These are phyloP conservation scores for Balamuthia mandrillaris DNA, from an alignment of 208 protist species.

Conservation along the genomic window DNA sequence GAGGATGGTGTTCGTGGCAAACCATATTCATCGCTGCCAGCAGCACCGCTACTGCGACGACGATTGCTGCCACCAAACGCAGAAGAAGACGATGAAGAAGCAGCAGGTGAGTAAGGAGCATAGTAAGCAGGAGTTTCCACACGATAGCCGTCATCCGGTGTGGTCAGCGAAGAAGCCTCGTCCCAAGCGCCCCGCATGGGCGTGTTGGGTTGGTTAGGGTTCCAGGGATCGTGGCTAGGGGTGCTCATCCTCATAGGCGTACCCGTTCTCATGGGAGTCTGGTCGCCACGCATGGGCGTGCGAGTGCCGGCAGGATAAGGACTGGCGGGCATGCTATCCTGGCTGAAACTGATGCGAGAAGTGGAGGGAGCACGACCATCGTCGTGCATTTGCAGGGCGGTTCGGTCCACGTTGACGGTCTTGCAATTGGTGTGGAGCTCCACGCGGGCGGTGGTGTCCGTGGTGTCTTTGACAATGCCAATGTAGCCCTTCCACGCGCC, in stretches of 20 bases:
- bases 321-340: neutral
- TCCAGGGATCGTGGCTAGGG: neutral
- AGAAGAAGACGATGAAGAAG: neutral
- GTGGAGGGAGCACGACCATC: neutral
- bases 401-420: slow-evolving; percentile 36
- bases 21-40: neutral
- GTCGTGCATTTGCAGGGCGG: neutral
- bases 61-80: neutral
- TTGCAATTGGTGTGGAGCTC: slow-evolving; percentile 58
- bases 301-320: neutral
- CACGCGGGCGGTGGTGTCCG: slow-evolving; percentile 44
- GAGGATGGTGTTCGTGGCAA: too few relatives aligned
- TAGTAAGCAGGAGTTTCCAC: neutral
- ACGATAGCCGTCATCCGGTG: neutral
- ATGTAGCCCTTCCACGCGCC: slow-evolving; percentile 49
- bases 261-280: neutral
- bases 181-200: neutral
- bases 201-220: slow-evolving; percentile 13
- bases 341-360: neutral
- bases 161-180: neutral
- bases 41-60: neutral
- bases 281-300: slow-evolving; percentile 38
- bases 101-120: neutral
- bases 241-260: neutral
- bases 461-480: slow-evolving; percentile 54